Conservation (phyloP, 1,284 basidiomycete species). For the Hymenochaete sp. region DNA sequence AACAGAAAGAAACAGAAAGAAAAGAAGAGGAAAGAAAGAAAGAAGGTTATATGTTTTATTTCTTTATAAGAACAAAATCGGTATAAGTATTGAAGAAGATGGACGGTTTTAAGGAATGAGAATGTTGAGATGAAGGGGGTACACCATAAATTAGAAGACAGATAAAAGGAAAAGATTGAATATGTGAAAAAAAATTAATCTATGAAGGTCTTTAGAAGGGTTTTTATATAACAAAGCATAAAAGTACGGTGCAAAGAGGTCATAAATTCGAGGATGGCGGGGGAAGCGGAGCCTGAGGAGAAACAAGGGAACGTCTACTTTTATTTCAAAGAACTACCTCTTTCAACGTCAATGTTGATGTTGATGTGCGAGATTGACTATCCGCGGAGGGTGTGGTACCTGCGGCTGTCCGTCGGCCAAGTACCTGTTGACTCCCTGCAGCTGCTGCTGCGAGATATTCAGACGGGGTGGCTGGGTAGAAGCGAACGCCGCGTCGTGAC, state of each 20-base stretch:
- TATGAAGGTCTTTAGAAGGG: no score
- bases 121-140: not conserved
- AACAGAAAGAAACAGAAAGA: not conserved
- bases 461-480: no score
- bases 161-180: not conserved
- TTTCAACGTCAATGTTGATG: not conserved
- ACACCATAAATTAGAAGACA: not conserved
- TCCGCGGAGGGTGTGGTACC: conserved; percentile 13
- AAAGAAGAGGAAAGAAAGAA: not conserved
- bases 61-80: not conserved
- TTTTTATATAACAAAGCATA: no score
- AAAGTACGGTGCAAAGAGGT: no score
- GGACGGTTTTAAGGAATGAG: not conserved
- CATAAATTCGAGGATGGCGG: not conserved
- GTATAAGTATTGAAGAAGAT: not conserved
- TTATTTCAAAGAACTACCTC: no score
- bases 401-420: conserved; percentile 9
- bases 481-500: no score
- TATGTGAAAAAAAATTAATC: not conserved
- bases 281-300: not conserved
- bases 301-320: not conserved
- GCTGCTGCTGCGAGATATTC: no score
- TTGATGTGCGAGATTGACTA: conserved; percentile 3
- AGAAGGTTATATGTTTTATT: not conserved
- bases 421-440: conserved; percentile 9